These are phyloP conservation scores for Aspergillus alliaceus DNA, from an alignment of 2,329 filamentous ascomycete species.

Conservation along the genomic window DNA sequence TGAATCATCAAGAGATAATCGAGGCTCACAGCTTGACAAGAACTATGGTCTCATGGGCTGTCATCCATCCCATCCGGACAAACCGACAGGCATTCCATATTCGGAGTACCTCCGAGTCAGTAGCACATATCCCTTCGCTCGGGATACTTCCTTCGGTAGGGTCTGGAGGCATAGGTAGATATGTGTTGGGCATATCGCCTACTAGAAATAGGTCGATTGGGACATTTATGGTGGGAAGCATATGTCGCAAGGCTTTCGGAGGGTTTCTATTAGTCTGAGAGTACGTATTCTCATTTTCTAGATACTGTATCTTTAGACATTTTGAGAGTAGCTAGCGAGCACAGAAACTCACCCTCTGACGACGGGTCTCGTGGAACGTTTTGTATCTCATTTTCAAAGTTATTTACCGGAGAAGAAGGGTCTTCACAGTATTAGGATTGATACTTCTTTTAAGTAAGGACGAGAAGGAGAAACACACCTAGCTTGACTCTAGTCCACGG, in stretches of 20 bases:
- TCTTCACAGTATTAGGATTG: not conserved
- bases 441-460: not conserved
- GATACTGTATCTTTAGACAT: no score
- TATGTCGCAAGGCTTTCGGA: no score
- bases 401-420: no score
- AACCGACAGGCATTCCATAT: conserved; percentile 52
- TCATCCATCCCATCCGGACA: conserved; percentile 56
- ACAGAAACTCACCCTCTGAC: not conserved
- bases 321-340: no score
- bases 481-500: conserved; percentile 21
- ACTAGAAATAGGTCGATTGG: not conserved
- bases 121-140: not conserved
- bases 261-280: not conserved
- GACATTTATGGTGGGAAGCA: not conserved
- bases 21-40: conserved; percentile 47
- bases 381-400: not conserved
- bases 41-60: conserved; percentile 51
- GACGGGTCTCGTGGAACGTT: not conserved
- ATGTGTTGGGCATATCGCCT: not conserved
- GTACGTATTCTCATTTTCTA: not conserved
- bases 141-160: not conserved
- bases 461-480: conserved; percentile 22
- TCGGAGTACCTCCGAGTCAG: conserved; percentile 32
- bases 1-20: no score
- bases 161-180: not conserved